Base-by-base conservation (phyloP, 176 grass and related monocot genomes). In the Aegilops speltoides region DNA sequence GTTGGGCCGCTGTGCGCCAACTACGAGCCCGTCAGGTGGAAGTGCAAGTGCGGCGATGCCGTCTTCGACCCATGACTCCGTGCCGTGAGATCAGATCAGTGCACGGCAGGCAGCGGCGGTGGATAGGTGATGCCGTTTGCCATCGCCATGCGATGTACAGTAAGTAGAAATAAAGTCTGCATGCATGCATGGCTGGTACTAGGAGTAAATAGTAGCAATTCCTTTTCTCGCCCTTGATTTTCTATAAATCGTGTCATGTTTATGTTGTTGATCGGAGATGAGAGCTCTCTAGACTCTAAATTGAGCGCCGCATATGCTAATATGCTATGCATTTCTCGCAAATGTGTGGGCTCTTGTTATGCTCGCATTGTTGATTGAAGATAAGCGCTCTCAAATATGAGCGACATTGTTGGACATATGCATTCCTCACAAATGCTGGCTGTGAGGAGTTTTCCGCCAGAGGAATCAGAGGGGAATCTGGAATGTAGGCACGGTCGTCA, bases 1-100 rank as follows among this genome's bases (percentile, higher is more conserved):
- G 33, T 48, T 16, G 28, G 67, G 2, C 54, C 64, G 60, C 80
- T 86, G 56, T 88, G 85, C 69, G 56, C 93, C 72, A 77, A 93
- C 73, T 91, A 95, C 89, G 91, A 89, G 89, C 89, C 94, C 65
- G 84, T 93, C 72, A 82, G 94, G 17, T 96, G 94, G 91, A 93
- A 88, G 85, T 91, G 94, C 89, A 86, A 73, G 75, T 93, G 91
- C 86, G 91, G 94, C 76, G 84, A 82, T 28, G 25, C 91, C 73
- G 63, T 93, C 77, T 91, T 89, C 72, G 79, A 91, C 38, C 91
- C 93, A 45, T 93, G 79, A 81, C 10, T 20, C 76, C 68, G 33
- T 22, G 38, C 25, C 8, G 7, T 31, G 24, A 10, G 28, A 64
- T 36, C 34, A 36, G 34, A 36, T 36, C 34, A 36, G 34, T 36